Conservation (phyloP, 139 green algal genomes). For the Mesotaenium endlicherianum region DNA sequence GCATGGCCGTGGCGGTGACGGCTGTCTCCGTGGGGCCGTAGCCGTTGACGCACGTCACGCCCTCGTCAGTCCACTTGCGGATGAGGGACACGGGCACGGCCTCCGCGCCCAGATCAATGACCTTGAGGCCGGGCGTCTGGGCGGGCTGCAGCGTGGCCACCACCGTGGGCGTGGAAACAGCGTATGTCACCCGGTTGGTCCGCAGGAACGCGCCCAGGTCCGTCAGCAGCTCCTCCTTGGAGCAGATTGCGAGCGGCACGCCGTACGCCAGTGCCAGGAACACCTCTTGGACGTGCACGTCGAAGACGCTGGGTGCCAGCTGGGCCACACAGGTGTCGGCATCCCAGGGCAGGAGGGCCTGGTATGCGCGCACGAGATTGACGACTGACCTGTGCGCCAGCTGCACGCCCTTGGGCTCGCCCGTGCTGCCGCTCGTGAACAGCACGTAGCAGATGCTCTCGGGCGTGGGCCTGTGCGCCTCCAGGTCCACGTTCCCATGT, state of each 20-base stretch:
- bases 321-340: background rate
- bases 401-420: slow-evolving; percentile 12
- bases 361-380: slow-evolving; percentile 4
- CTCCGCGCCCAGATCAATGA: background rate
- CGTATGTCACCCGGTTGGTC: background rate
- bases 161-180: background rate
- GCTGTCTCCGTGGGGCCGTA: background rate
- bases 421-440: slow-evolving; percentile 13
- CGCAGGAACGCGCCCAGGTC: background rate
- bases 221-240: background rate
- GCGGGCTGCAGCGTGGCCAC: background rate
- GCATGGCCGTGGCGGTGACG: background rate
- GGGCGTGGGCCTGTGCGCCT: background rate
- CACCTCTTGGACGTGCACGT: slow-evolving; percentile 1
- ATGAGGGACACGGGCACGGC: background rate
- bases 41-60: background rate
- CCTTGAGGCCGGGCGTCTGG: background rate
- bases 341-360: background rate
- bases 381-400: background rate
- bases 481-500: background rate
- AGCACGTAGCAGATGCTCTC: background rate
- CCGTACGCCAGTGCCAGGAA: background rate
- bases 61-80: background rate
- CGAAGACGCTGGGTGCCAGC: background rate
- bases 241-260: background rate